phyloP scores from a whole-genome alignment of 805 yeast genomes.

The Cyberlindnera amylophila region DNA sequence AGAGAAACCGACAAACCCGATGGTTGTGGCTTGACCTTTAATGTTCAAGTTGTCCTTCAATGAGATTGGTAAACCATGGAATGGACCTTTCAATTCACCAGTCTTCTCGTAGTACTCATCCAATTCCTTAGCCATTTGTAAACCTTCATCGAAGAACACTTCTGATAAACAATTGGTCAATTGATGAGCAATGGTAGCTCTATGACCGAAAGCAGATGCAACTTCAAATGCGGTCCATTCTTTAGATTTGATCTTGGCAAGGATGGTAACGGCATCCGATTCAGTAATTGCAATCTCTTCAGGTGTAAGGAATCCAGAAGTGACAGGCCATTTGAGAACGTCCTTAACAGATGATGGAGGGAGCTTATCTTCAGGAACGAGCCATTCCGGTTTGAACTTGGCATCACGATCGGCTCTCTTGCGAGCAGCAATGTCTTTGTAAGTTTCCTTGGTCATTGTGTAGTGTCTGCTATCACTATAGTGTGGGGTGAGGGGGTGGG shows the following conservation, averaged over 20 bases:
- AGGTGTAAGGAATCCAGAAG: conserved; percentile 32
- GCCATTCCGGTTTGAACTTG: conserved; percentile 30
- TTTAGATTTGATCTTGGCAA: conserved; percentile 30
- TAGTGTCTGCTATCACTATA: not conserved
- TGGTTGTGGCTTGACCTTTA: conserved; percentile 44
- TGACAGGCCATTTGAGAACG: conserved; percentile 27
- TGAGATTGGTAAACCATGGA: conserved; percentile 67
- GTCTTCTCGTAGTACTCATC: conserved; percentile 46
- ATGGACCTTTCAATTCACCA: conserved; percentile 56
- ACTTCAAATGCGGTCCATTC: conserved; percentile 43
- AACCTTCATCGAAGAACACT: conserved; percentile 52
- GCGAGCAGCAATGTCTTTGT: conserved; percentile 38
- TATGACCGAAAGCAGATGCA: conserved; percentile 50
- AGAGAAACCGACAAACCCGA: conserved; percentile 47
- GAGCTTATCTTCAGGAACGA: conserved; percentile 14
- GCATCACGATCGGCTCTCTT: conserved; percentile 40
- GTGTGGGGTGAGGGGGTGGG: not conserved
- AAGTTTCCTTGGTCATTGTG: conserved; percentile 24
- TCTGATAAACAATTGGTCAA: conserved; percentile 35
- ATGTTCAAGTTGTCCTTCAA: conserved; percentile 43
- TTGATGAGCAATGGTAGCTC: conserved; percentile 58
- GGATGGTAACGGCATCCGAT: conserved; percentile 15
- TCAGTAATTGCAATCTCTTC: conserved; percentile 34
- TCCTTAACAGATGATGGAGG: conserved; percentile 32
- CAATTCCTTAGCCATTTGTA: conserved; percentile 47